Percentiles rank a stretch among this genome's conserved stretches.
Conservation (phyloP, 805 yeast species). For the Scheffersomyces lignosus region DNA sequence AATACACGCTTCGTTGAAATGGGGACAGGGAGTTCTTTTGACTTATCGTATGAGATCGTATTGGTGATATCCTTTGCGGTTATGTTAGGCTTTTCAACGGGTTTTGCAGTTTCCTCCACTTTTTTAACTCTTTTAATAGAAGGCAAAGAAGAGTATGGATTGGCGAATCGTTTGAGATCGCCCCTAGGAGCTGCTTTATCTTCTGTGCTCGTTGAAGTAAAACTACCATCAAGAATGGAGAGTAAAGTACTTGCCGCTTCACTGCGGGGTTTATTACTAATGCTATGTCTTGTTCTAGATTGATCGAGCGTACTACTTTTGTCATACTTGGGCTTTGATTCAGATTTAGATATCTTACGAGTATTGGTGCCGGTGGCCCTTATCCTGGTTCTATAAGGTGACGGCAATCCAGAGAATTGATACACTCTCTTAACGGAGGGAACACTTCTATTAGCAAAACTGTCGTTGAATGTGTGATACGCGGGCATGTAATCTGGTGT, state of each 20-base stretch:
- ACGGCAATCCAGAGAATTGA: constrained; percentile 46
- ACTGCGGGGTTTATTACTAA: constrained; percentile 20
- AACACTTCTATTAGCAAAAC: constrained; percentile 18
- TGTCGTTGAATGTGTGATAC: constrained; percentile 32
- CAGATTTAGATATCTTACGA: constrained; percentile 5
- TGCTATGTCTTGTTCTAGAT: constrained; percentile 2
- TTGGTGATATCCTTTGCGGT: constrained; percentile 39
- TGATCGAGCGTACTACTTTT: constrained; percentile 3
- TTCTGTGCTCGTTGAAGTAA: not conserved
- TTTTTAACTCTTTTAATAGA: constrained; percentile 3
- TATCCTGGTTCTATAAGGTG: constrained; percentile 43
- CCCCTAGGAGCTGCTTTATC: not conserved
- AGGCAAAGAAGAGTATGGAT: constrained; percentile 10
- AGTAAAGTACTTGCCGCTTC: constrained; percentile 39
- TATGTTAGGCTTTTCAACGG: constrained; percentile 1
- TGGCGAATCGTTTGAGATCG: constrained; percentile 7
- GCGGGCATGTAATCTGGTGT: constrained; percentile 41
- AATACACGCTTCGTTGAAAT: too few species aligned
- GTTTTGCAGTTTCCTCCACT: constrained; percentile 6
- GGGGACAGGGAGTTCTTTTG: constrained; percentile 21
- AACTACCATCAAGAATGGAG: constrained; percentile 34
- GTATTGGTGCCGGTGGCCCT: constrained; percentile 28
- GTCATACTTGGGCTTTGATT: constrained; percentile 5
- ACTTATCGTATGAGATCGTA: constrained; percentile 34
- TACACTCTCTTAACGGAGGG: constrained; percentile 43